Evolutionary conservation across 176 grass and related monocot species (phyloP).

Genomic region (Bolboschoenus planiculmis): DNA sequence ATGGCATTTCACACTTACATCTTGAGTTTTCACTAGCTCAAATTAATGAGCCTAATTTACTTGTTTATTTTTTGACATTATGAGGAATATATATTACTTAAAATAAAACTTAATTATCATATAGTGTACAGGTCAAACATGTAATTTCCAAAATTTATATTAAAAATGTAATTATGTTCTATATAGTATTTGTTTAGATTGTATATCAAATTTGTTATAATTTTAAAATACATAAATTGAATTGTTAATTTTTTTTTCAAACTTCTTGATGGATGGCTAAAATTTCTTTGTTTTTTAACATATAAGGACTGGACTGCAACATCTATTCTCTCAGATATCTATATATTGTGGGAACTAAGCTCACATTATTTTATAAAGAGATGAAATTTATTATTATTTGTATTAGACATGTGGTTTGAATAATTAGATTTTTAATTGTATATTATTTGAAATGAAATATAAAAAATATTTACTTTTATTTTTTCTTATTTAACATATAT

Average conservation of each 20-base stretch:
- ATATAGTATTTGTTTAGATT: background rate
- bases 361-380: background rate
- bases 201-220: background rate
- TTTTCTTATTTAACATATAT: too few species aligned
- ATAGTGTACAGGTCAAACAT: too few species aligned
- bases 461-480: too few species aligned
- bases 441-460: too few species aligned
- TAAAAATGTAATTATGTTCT: background rate
- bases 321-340: too few species aligned
- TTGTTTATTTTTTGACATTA: background rate
- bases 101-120: background rate
- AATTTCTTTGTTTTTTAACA: background rate
- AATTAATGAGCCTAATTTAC: background rate
- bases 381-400: background rate
- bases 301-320: too few species aligned
- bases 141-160: background rate
- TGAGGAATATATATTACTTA: background rate
- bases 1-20: background rate
- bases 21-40: background rate
- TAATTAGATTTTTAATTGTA: too few species aligned
- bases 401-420: background rate
- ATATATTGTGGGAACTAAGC: background rate
- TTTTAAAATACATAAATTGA: background rate
- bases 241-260: background rate
- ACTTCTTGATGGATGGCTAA: background rate